Conservation (phyloP, 179 eudicot genomes). For the Pouteria campechiana region DNA sequence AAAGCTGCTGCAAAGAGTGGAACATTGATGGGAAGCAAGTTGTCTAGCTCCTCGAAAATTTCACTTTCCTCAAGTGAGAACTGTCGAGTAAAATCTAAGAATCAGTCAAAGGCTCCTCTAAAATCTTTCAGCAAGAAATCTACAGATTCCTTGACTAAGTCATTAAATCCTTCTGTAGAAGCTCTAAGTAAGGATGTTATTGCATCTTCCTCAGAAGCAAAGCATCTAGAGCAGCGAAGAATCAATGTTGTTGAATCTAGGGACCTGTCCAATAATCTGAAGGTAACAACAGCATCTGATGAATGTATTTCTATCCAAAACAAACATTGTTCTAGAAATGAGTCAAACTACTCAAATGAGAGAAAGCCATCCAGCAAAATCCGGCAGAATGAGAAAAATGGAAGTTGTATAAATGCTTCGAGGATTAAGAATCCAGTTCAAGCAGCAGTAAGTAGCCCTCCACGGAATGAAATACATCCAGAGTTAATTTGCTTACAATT, state of each 20-base stretch:
- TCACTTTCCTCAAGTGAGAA: slow-evolving; percentile 20
- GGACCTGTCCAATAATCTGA: slow-evolving; percentile 28
- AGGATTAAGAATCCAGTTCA: slow-evolving; percentile 41
- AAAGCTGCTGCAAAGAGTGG: slow-evolving; percentile 38
- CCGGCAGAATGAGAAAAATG: slow-evolving; percentile 47
- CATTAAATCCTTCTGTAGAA: slow-evolving; percentile 21
- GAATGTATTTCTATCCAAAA: slow-evolving; percentile 22
- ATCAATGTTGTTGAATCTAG: slow-evolving; percentile 18
- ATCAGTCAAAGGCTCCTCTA: slow-evolving; percentile 28
- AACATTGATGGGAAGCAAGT: slow-evolving; percentile 27
- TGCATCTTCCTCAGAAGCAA: slow-evolving; percentile 20
- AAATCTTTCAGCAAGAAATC: slow-evolving; percentile 26
- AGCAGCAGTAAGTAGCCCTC: slow-evolving; percentile 38
- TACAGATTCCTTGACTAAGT: slow-evolving; percentile 26
- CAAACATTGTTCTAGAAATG: slow-evolving; percentile 28
- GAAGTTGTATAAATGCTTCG: slow-evolving; percentile 43
- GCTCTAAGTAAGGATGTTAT: slow-evolving; percentile 24
- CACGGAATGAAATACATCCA: background rate
- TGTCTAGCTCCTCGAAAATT: slow-evolving; percentile 21
- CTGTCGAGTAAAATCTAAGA: slow-evolving; percentile 24
- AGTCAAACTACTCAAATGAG: slow-evolving; percentile 16
- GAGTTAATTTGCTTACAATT: background rate
- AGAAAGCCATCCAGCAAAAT: slow-evolving; percentile 23
- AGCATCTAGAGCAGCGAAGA: slow-evolving; percentile 31
- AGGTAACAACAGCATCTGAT: slow-evolving; percentile 31